These are phyloP conservation scores for Hypoxylon sp. DNA, from an alignment of 2,329 filamentous ascomycete species.

Conservation along the genomic window DNA sequence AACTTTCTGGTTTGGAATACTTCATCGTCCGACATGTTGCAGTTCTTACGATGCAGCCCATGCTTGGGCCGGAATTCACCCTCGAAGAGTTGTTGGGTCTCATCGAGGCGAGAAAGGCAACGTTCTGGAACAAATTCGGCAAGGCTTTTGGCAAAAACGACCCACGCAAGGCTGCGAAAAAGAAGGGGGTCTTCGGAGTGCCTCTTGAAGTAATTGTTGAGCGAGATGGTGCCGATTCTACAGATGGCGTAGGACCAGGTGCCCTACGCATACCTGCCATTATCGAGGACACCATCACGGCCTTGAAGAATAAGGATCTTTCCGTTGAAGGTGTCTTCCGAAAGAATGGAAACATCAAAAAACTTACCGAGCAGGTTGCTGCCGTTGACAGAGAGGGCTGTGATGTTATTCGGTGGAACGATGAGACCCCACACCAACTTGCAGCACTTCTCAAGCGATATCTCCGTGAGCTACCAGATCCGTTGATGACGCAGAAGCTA, in stretches of 20 bases:
- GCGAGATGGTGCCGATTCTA: constrained; percentile 95
- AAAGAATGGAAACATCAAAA: constrained; percentile 98
- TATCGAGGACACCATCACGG: constrained; percentile 91
- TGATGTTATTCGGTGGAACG: constrained; percentile 84
- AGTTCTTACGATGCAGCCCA: constrained; percentile 91
- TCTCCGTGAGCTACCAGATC: constrained; percentile 91
- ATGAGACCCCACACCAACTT: constrained; percentile 91
- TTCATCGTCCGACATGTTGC: constrained; percentile 97
- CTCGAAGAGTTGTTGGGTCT: constrained; percentile 90
- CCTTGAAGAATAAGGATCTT: constrained; percentile 98
- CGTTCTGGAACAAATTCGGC: constrained; percentile 98
- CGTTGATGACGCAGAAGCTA: constrained; percentile 92
- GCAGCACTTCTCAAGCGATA: constrained; percentile 96
- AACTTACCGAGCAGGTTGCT: constrained; percentile 85
- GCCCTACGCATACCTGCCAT: constrained; percentile 90
- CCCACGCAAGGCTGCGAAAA: constrained; percentile 78
- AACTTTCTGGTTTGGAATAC: constrained; percentile 93
- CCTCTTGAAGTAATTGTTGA: constrained; percentile 89
- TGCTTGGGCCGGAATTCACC: constrained; percentile 90
- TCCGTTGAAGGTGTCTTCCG: constrained; percentile 98
- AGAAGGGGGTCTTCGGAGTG: constrained; percentile 94
- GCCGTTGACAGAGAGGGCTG: constrained; percentile 86
- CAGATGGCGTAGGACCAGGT: constrained; percentile 92
- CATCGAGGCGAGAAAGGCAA: constrained; percentile 90
- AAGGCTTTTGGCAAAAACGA: constrained; percentile 90